Percentiles rank a stretch among this genome's conserved stretches.
These are phyloP conservation scores for Didymella sp. DNA, from an alignment of 2,329 filamentous ascomycete genomes.

Conservation along the genomic window DNA sequence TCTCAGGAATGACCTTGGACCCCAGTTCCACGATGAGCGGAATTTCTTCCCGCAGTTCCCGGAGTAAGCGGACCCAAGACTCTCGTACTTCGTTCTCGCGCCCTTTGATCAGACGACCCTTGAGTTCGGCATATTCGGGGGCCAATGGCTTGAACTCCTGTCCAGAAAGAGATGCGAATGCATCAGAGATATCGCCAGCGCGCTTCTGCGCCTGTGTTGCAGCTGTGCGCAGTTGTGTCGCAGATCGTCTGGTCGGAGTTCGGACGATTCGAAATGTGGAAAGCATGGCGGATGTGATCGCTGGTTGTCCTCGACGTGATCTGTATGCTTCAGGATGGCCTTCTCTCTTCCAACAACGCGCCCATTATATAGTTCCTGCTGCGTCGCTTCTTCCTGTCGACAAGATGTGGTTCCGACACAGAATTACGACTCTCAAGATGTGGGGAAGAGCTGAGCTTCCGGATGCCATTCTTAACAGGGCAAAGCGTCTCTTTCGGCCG, in stretches of 20 bases:
- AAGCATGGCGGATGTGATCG: slow-evolving; percentile 34
- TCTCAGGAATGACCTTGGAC: slow-evolving; percentile 55
- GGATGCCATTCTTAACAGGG: slow-evolving; percentile 31
- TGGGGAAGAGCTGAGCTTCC: slow-evolving; percentile 24
- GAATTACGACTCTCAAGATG: slow-evolving; percentile 20
- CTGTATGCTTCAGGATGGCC: slow-evolving; percentile 18
- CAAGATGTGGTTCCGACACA: slow-evolving; percentile 28
- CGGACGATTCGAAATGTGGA: slow-evolving; percentile 38
- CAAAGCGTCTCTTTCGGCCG: slow-evolving; percentile 19
- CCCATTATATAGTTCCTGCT: slow-evolving; percentile 30
- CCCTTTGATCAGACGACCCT: slow-evolving; percentile 53
- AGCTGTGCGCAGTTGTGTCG: slow-evolving; percentile 36
- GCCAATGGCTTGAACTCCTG: slow-evolving; percentile 54
- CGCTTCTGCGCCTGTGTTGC: slow-evolving; percentile 51
- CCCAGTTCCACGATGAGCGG: slow-evolving; percentile 53
- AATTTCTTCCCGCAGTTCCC: slow-evolving; percentile 54
- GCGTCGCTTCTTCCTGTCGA: slow-evolving; percentile 14
- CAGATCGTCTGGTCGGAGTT: slow-evolving; percentile 28
- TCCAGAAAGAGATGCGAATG: slow-evolving; percentile 58
- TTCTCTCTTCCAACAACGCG: slow-evolving; percentile 17
- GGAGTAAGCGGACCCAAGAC: slow-evolving; percentile 57
- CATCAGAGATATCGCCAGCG: slow-evolving; percentile 59
- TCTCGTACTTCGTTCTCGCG: slow-evolving; percentile 56
- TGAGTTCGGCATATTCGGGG: slow-evolving; percentile 56
- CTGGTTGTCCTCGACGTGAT: slow-evolving; percentile 4